Evolutionary conservation across 164 flowering plant genomes (phyloP).

Genomic region (Berberis thunbergii): DNA sequence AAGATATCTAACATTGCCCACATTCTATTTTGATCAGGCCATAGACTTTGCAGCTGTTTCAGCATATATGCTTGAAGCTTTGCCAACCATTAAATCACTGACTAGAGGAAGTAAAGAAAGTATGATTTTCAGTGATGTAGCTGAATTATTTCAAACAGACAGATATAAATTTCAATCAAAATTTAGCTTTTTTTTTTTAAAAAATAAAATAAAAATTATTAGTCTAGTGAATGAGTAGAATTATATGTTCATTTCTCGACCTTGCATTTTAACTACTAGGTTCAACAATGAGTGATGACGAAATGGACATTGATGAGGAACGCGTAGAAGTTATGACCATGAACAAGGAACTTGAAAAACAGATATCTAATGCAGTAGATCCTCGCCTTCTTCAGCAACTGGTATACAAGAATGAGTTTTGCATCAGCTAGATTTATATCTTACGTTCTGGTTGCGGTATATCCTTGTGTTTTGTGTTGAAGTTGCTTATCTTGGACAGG

Average conservation of each 20-base stretch:
- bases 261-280: constrained; percentile 9
- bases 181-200: no score
- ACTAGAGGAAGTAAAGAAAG: constrained; percentile 29
- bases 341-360: constrained; percentile 46
- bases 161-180: no score
- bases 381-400: constrained; percentile 73
- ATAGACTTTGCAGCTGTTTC: constrained; percentile 63
- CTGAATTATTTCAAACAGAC: no score
- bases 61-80: constrained; percentile 61
- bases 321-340: constrained; percentile 29
- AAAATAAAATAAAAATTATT: no score
- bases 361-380: constrained; percentile 65
- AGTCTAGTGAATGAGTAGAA: no score
- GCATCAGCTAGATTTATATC: background rate
- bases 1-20: background rate
- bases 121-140: constrained; percentile 16
- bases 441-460: background rate
- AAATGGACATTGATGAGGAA: constrained; percentile 48
- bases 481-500: constrained; percentile 35
- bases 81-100: constrained; percentile 47
- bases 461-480: background rate
- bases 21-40: constrained; percentile 42
- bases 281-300: constrained; percentile 47
- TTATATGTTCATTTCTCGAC: background rate
- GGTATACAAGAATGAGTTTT: constrained; percentile 30